These are phyloP conservation scores for Lanmaoa pseudosensibilis DNA, from an alignment of 768 basidiomycete genomes.

Conservation along the genomic window DNA sequence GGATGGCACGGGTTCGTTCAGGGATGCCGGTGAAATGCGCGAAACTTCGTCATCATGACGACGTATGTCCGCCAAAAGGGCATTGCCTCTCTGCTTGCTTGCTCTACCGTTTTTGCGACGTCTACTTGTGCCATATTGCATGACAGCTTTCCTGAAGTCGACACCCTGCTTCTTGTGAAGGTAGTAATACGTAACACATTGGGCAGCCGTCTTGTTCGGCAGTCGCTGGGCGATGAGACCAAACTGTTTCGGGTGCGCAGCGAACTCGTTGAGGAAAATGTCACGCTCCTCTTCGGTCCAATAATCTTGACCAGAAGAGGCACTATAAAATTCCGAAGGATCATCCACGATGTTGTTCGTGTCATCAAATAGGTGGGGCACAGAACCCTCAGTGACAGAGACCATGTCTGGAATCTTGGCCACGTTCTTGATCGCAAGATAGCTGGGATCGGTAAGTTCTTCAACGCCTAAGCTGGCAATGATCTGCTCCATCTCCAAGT, in stretches of 20 bases:
- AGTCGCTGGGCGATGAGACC: slow-evolving; percentile 83
- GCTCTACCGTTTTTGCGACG: slow-evolving; percentile 55
- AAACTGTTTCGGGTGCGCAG: slow-evolving; percentile 89
- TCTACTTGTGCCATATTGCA: slow-evolving; percentile 64
- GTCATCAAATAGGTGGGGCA: slow-evolving; percentile 76
- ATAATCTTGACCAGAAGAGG: slow-evolving; percentile 69
- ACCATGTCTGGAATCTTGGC: slow-evolving; percentile 93
- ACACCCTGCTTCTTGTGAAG: slow-evolving; percentile 87
- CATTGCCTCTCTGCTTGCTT: slow-evolving; percentile 82
- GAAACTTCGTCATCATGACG: slow-evolving; percentile 60
- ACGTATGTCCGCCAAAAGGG: slow-evolving; percentile 76
- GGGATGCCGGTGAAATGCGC: slow-evolving; percentile 22
- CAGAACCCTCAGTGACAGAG: slow-evolving; percentile 57
- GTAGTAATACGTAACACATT: slow-evolving; percentile 95
- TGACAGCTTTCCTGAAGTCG: slow-evolving; percentile 78
- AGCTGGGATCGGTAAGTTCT: slow-evolving; percentile 88
- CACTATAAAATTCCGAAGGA: slow-evolving; percentile 74
- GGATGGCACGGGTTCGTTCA: slow-evolving; percentile 28
- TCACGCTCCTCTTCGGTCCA: slow-evolving; percentile 88
- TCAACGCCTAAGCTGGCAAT: slow-evolving; percentile 92
- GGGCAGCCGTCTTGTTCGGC: slow-evolving; percentile 79
- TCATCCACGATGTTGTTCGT: slow-evolving; percentile 79
- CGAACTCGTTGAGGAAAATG: slow-evolving; percentile 78
- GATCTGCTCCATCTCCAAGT: slow-evolving; percentile 96
- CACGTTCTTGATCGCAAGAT: slow-evolving; percentile 81